Base-by-base conservation (phyloP, 2,329 filamentous ascomycete genomes). In the Fusarium torreyae region DNA sequence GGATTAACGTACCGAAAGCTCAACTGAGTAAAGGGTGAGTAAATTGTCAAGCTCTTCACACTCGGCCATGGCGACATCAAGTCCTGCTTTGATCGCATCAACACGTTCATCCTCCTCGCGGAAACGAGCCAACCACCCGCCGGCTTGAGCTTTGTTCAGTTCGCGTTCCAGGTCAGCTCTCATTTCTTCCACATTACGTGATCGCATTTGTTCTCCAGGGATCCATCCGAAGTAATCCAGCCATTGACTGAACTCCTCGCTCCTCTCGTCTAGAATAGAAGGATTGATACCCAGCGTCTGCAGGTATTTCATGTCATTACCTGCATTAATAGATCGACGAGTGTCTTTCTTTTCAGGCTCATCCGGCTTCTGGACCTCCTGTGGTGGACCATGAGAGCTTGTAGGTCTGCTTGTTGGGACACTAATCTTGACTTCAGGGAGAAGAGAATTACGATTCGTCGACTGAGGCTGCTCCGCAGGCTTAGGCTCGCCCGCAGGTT, bases 1-100 rank as follows among this genome's bases (percentile, higher is more conserved):
- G 38, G 42, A 38, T 22, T 10, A 57, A 81, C 91, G 84, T 86
- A 95, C 93, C 74, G 93, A 94, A 66, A 99, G 85, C 79, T 99
- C 96, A 26, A 98, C 96, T 46, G 93, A 93, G 79, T 99, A 99
- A 34, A 99, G 82, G 1, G 96, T 99, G 53, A 99, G 84, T 39
- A 99, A 85, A 63, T 97, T 97, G 77, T 99, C 96, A 60, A 99
- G 85, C 81, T 98, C 95, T 74, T 99, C 97, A 75, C 96, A 98
- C 81, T 99, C 96, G 20, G 91, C 88, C 74, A 99, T 94, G n/a
- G 94, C 92, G 68, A 91, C 87, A 76, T 99, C 95, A 56, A 99
- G 91, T 56, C 97, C 90, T 59, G 84, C 88, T 74, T 95, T 94
- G 71, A 99, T 93, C 26, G 92, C 92, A 60, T 94, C 91, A 3